Conservation (phyloP, 768 basidiomycete species). For the Termitomyces sp. region DNA sequence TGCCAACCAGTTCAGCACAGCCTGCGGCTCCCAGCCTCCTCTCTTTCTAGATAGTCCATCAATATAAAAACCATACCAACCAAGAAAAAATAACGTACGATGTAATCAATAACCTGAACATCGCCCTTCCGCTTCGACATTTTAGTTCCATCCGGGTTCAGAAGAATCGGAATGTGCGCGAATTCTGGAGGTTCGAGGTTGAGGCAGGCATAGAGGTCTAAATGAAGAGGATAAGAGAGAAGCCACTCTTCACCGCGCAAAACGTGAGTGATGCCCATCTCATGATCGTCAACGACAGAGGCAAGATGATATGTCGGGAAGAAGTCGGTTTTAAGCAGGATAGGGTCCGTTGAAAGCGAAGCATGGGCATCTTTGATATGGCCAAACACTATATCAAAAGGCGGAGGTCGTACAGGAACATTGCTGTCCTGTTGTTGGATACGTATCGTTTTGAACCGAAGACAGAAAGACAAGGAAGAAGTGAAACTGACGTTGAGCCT, state of each 20-base stretch:
- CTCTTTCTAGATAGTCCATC: slow-evolving; percentile 35
- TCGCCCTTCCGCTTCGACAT: slow-evolving; percentile 94
- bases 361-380: slow-evolving; percentile 65
- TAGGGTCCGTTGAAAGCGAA: slow-evolving; percentile 82
- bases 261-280: slow-evolving; percentile 96
- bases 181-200: slow-evolving; percentile 70
- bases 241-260: slow-evolving; percentile 99
- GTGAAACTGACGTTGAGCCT: slow-evolving; percentile 69
- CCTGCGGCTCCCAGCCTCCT: slow-evolving; percentile 85
- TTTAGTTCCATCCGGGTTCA: slow-evolving; percentile 88
- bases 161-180: slow-evolving; percentile 85
- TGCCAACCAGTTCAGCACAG: slow-evolving; percentile 89
- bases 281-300: slow-evolving; percentile 91
- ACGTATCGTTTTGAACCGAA: neutral
- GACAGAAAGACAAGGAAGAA: neutral
- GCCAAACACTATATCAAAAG: slow-evolving; percentile 74
- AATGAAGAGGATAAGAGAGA: slow-evolving; percentile 85
- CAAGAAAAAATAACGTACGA: slow-evolving; percentile 38
- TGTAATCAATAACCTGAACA: slow-evolving; percentile 81
- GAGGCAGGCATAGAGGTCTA: slow-evolving; percentile 82
- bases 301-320: slow-evolving; percentile 98
- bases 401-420: slow-evolving; percentile 42
- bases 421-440: slow-evolving; percentile 44
- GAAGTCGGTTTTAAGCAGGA: slow-evolving; percentile 86
- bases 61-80: neutral